These are phyloP conservation scores for Exobasidium cylindrosporum DNA, from an alignment of 1,284 basidiomycete genomes.

Conservation along the genomic window DNA sequence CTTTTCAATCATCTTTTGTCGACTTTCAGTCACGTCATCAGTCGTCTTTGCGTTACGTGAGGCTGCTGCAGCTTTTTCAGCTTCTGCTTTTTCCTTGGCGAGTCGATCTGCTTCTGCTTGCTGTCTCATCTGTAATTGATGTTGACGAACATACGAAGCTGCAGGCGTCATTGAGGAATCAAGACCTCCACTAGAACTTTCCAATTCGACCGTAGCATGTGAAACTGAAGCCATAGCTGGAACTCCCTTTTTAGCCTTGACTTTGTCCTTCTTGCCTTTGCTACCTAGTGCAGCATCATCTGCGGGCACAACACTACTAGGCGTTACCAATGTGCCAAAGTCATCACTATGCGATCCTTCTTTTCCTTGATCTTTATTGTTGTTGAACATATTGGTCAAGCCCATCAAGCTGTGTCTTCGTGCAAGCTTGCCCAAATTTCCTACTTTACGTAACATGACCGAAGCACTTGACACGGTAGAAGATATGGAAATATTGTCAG, in stretches of 20 bases:
- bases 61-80: slow-evolving; percentile 12
- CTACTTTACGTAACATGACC: slow-evolving; percentile 95
- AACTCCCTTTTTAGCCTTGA: slow-evolving; percentile 62
- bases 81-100: slow-evolving; percentile 54
- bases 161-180: slow-evolving; percentile 83
- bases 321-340: slow-evolving; percentile 57
- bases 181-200: slow-evolving; percentile 60
- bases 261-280: slow-evolving; percentile 47
- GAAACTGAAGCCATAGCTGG: slow-evolving; percentile 73
- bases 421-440: slow-evolving; percentile 86
- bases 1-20: slow-evolving; percentile 58
- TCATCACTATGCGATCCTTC: slow-evolving; percentile 59
- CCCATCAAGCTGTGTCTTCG: slow-evolving; percentile 83
- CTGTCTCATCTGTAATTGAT: slow-evolving; percentile 67
- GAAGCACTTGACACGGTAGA: slow-evolving; percentile 95
- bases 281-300: slow-evolving; percentile 54
- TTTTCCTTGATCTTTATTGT: slow-evolving; percentile 65
- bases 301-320: slow-evolving; percentile 17
- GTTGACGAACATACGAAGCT: slow-evolving; percentile 83
- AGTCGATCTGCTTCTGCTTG: slow-evolving; percentile 49
- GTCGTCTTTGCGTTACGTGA: slow-evolving; percentile 56
- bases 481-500: slow-evolving; percentile 90
- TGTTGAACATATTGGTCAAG: slow-evolving; percentile 75
- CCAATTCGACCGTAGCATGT: slow-evolving; percentile 80
- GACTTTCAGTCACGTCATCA: slow-evolving; percentile 52